Evolutionary conservation across 352 stramenopile genomes (phyloP), one percentile per base, ranked within the genome.

Genomic region (Blastocystis sp.): DNA sequence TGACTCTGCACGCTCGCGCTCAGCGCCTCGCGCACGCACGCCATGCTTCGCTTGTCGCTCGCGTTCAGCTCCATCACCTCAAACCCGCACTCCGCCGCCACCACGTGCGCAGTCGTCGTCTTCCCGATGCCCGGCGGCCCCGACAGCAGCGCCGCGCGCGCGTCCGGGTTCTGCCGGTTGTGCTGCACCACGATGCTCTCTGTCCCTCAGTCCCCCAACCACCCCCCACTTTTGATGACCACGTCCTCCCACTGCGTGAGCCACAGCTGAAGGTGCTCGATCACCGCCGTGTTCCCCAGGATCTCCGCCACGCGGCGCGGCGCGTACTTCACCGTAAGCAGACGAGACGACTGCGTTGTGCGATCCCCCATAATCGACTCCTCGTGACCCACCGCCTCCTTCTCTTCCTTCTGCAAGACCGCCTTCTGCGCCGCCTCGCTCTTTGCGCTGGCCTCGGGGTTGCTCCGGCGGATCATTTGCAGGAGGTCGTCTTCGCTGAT

Each of bases 41-140:
- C 98, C 92, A 98, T 98, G 89, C 92, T 97, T 28, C 97, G 92
- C 24, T 95, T 97, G 89, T 99, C 96, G 87, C 94, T 98, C 1
- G 97, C 97, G 90, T 99, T 99, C 60, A 98, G 91, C 87, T 98
- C 95, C 1, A 93, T 93, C 48, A 97, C 94, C 87, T 98, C 94
- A 76, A 97, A 97, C 40, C 95, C 95, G 66, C 92, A 94, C 87
- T 95, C 92, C 76, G 92, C 92, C n/a, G 94, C 94, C 40, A 98
- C 93, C 9, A 99, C 89, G 28, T 93, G 97, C 0, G 96, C 97
- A 40, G 97, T 97, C 17, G 95, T 98, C 0, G 95, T 98, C 91
- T 98, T 98, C 59, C 93, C 93, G 88, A 96, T 52, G 65, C 89
- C 87, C 40, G 97, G 97, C 52, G 96, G 96, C 3, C 97, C 96